Base-by-base conservation (phyloP, 306 rosid species). In the Castanea sativa region DNA sequence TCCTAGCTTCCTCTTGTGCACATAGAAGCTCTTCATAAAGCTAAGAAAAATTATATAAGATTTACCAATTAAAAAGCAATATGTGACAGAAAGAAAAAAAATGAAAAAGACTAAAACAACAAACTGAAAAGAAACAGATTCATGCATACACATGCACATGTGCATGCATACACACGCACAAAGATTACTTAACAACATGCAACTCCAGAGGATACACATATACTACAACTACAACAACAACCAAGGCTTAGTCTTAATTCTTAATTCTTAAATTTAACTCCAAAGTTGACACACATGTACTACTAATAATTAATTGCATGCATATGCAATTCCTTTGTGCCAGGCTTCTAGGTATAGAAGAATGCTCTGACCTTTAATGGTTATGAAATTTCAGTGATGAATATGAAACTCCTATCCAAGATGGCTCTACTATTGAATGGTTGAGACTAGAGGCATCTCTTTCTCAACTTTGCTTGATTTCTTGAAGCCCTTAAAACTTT, bases 1-100 rank as follows among this genome's bases (percentile, higher is more conserved):
- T 71, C 78, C 78, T 87, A 56, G 92, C 92, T 79, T 86, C 92
- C 81, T 94, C 91, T 73, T 77, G 87, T 73, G 93, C 97, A 73
- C 57, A 71, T 21, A 52, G 76, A 79, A 92, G 95, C 85, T 92
- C 94, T 75, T 88, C 89, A 51, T 84, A 76, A 82, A 94, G 91
- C 99, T 94, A 79, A 64, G 49, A 10, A 78, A 49, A 74, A 59
- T 20, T 27, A 73, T 43, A 85, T 33, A 77, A 73, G 29, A 76
- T 53, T 56, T 63, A 80, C 41, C 70, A 64, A 78, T 73, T 65
- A 78, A 82, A 76, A 77, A 67, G 74, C 30, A n/a, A 70, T 18
- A 27, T 30, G 51, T 67, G 60, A 68, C 57, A 83, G 57, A 78
- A 69, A 74, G 53, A 72, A 60, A 58, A 52, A 56, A 19, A 41